Percentiles rank a stretch among this genome's conserved stretches.
Evolutionary conservation across 805 yeast genomes (phyloP).

Genomic region (Saturnispora serradocipensis): DNA sequence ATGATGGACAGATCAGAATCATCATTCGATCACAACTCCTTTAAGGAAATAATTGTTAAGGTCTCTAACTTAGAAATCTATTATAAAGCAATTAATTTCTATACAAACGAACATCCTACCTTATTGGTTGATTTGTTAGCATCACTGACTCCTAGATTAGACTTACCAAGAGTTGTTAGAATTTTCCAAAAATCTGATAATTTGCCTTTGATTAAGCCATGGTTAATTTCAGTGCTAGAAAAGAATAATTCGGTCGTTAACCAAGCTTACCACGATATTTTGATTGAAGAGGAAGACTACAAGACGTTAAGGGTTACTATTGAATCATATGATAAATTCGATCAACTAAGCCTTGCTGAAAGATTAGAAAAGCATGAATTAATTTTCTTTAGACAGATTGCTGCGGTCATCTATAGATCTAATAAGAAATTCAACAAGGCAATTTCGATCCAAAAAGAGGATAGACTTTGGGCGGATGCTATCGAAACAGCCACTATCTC

Average conservation of each 20-base stretch:
- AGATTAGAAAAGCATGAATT: constrained; percentile 87
- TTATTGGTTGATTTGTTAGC: constrained; percentile 78
- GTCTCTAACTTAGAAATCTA: constrained; percentile 94
- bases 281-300: constrained; percentile 95
- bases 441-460: constrained; percentile 78
- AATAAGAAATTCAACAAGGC: constrained; percentile 91
- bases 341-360: constrained; percentile 83
- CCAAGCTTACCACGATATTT: constrained; percentile 87
- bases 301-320: constrained; percentile 80
- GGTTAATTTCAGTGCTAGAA: constrained; percentile 81
- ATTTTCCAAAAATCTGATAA: constrained; percentile 93
- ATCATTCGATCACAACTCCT: constrained; percentile 87
- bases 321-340: constrained; percentile 85
- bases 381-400: constrained; percentile 91
- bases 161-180: constrained; percentile 88
- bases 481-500: constrained; percentile 86
- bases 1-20: constrained; percentile 93
- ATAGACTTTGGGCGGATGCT: constrained; percentile 91
- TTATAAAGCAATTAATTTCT: constrained; percentile 94
- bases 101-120: constrained; percentile 86
- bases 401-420: constrained; percentile 88
- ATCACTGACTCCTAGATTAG: constrained; percentile 80
- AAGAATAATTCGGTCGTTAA: constrained; percentile 89
- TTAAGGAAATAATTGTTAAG: constrained; percentile 90
- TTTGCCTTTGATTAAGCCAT: constrained; percentile 92